Evolutionary conservation across 139 green algal species (phyloP).

Genomic region (Pseudopediastrum boryanum): DNA sequence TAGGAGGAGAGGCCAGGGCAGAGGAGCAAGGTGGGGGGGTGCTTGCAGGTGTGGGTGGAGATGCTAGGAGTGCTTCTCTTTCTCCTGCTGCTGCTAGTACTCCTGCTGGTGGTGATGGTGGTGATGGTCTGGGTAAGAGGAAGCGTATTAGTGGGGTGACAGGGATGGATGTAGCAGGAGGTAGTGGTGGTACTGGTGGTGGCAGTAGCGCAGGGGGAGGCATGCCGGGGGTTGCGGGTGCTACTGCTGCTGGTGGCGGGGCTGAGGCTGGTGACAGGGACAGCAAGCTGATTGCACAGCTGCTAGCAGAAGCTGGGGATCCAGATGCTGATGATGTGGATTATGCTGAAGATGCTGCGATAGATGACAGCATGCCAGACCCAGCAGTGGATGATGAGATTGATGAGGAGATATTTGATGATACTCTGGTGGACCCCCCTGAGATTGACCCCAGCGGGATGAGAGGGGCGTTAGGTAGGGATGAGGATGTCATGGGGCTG

Average conservation of each 20-base stretch:
- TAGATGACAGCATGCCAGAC: too few relatives aligned
- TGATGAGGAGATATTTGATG: too few relatives aligned
- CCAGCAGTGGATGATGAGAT: too few relatives aligned
- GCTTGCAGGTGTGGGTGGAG: background rate
- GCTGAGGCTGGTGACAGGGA: background rate
- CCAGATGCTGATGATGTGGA: constrained; percentile 5
- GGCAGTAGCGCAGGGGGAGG: background rate
- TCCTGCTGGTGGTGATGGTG: background rate
- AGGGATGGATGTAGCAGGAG: background rate
- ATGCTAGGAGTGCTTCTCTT: background rate
- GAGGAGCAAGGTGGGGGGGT: too few relatives aligned
- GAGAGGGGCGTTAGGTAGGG: too few relatives aligned
- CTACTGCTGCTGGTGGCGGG: constrained; percentile 1
- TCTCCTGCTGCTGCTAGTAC: background rate
- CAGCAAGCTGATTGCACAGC: background rate
- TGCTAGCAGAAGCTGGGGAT: background rate
- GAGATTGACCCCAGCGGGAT: too few relatives aligned
- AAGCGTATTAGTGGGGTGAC: background rate
- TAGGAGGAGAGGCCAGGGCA: background rate
- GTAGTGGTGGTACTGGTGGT: background rate
- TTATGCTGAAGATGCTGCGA: background rate
- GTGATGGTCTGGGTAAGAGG: background rate
- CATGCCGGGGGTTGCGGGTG: background rate
- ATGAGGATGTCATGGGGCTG: too few relatives aligned
- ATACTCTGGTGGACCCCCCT: too few relatives aligned